Conservation (phyloP, 208 protist species). For the Leptomonas seymouri region DNA sequence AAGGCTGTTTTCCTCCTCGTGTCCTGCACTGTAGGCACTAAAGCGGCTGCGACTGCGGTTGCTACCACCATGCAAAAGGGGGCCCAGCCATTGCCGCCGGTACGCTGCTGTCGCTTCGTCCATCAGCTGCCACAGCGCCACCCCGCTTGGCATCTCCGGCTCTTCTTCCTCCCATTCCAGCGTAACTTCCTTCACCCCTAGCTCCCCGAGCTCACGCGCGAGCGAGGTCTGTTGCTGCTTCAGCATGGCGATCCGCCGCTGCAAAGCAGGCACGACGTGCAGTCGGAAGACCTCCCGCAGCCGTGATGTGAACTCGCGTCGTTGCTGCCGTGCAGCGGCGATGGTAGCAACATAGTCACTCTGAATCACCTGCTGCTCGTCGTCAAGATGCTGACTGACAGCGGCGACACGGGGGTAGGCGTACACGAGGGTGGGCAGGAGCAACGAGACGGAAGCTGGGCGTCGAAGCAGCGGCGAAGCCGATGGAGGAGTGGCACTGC, state of each 20-base stretch:
- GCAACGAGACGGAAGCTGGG: slow-evolving; percentile 5
- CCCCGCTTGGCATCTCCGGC: slow-evolving; percentile 1
- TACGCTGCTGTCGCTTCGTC: slow-evolving; percentile 14
- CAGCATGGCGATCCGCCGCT: slow-evolving; percentile 9
- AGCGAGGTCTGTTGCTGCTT: slow-evolving; percentile 32
- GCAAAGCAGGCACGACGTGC: slow-evolving; percentile 36
- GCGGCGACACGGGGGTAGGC: slow-evolving; percentile 36
- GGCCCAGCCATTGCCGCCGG: slow-evolving; percentile 6
- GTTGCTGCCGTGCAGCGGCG: slow-evolving; percentile 30
- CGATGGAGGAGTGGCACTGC: neutral
- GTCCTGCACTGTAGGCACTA: slow-evolving; percentile 1
- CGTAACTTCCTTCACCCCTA: slow-evolving; percentile 37
- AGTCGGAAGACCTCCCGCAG: slow-evolving; percentile 36
- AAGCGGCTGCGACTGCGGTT: slow-evolving; percentile 3
- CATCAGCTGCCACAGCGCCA: slow-evolving; percentile 19
- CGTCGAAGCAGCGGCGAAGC: slow-evolving; percentile 8
- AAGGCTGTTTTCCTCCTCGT: neutral
- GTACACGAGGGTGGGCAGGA: slow-evolving; percentile 40
- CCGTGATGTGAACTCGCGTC: slow-evolving; percentile 14
- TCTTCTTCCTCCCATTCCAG: slow-evolving; percentile 47
- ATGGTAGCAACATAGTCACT: slow-evolving; percentile 35
- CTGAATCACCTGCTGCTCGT: slow-evolving; percentile 37
- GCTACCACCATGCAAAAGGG: neutral
- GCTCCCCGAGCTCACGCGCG: slow-evolving; percentile 29
- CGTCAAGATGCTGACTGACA: slow-evolving; percentile 44